Evolutionary conservation across 202 grass and related monocot species (phyloP).

Genomic region (Hordeum pubiflorum): DNA sequence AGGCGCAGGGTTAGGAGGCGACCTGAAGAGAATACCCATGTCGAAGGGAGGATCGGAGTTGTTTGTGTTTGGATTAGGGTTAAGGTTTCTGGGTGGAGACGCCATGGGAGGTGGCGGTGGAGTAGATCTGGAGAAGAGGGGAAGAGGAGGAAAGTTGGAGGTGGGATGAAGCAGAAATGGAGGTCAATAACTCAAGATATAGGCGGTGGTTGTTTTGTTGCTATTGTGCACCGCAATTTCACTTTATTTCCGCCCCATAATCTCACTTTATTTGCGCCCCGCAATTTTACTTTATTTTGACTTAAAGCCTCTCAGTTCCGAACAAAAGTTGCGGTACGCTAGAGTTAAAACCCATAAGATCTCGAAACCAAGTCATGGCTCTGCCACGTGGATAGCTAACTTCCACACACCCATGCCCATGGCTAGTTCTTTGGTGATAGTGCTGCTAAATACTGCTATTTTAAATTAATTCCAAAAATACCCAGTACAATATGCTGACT

Average conservation of each 20-base stretch:
- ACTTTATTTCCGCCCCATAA: background rate
- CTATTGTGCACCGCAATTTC: background rate
- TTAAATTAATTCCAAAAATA: background rate
- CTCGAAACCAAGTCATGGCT: too few relatives aligned
- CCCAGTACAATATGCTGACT: background rate
- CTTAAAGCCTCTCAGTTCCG: too few relatives aligned
- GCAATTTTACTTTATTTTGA: background rate
- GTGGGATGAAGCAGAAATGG: background rate
- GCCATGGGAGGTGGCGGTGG: constrained; percentile 54
- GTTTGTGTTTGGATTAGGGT: constrained; percentile 43
- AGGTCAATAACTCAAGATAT: background rate
- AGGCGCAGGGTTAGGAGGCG: constrained; percentile 34
- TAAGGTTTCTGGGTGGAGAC: constrained; percentile 43
- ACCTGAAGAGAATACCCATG: constrained; percentile 49
- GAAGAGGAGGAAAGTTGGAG: background rate
- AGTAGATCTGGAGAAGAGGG: constrained; percentile 36
- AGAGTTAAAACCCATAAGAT: too few relatives aligned
- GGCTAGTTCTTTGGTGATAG: too few relatives aligned
- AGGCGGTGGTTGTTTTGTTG: background rate
- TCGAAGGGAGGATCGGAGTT: constrained; percentile 29
- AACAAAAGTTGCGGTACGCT: too few relatives aligned
- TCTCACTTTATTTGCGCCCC: background rate
- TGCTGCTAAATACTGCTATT: background rate
- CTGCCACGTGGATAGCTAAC: too few relatives aligned
- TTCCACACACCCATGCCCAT: too few relatives aligned